Percentiles rank a stretch among this genome's conserved stretches.
phyloP scores from a whole-genome alignment of 106 monocot species.

The Dendrobium catenatum region DNA sequence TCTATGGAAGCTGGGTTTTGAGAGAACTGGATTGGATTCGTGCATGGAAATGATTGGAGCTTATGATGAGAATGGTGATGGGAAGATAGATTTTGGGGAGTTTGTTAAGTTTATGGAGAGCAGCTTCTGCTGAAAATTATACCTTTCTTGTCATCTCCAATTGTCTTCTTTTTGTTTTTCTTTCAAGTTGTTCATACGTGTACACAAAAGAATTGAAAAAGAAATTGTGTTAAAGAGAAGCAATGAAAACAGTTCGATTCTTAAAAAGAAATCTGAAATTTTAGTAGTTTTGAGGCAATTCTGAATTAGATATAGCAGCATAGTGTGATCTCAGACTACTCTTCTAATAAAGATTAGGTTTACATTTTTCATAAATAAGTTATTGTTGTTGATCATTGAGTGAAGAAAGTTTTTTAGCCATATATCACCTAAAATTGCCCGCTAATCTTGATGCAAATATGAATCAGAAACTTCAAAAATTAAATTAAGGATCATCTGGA shows the following conservation, averaged over 20 bases:
- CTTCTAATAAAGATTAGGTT: too few relatives aligned
- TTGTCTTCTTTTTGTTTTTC: not conserved
- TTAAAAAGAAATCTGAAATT: not conserved
- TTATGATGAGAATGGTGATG: slow-evolving; percentile 35
- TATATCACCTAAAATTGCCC: too few relatives aligned
- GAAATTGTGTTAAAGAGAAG: not conserved
- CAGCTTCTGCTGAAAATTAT: slow-evolving; percentile 12
- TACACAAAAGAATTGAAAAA: not conserved
- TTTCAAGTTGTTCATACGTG: not conserved
- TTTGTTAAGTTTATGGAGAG: slow-evolving; percentile 41
- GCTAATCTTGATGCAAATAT: too few relatives aligned
- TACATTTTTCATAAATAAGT: too few relatives aligned
- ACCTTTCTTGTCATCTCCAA: not conserved
- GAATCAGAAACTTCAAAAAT: too few relatives aligned
- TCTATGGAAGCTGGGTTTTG: slow-evolving; percentile 48
- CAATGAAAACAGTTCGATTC: not conserved
- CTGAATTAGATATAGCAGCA: not conserved
- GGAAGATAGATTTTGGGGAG: slow-evolving; percentile 42
- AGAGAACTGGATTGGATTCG: slow-evolving; percentile 6
- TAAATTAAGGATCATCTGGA: too few relatives aligned
- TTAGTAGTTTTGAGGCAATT: not conserved
- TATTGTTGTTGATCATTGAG: too few relatives aligned
- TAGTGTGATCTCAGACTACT: too few relatives aligned
- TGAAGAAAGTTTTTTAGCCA: too few relatives aligned
- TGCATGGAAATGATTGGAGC: slow-evolving; percentile 56